These are phyloP conservation scores for Nakazawaea sp. DNA, from an alignment of 805 yeast genomes.

Conservation along the genomic window DNA sequence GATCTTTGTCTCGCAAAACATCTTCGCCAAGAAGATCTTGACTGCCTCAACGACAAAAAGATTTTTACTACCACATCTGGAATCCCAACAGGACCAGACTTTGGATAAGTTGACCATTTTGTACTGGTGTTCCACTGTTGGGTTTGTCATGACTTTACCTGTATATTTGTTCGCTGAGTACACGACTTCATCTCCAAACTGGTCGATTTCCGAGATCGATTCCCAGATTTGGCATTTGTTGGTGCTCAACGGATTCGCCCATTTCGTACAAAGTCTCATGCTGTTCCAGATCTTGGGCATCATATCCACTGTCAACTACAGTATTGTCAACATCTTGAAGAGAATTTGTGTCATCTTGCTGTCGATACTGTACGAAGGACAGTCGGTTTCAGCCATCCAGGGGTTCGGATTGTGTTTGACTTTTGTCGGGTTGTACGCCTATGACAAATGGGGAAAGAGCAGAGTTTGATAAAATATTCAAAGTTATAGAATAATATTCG, in stretches of 20 bases:
- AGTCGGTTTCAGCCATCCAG: conserved; percentile 30
- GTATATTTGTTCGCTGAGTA: conserved; percentile 55
- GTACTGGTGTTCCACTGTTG: conserved; percentile 64
- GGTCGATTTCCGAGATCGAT: neutral
- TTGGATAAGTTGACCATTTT: conserved; percentile 67
- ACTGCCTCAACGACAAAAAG: conserved; percentile 33
- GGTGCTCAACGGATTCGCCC: conserved; percentile 58
- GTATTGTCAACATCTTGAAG: conserved; percentile 72
- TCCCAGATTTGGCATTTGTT: conserved; percentile 23
- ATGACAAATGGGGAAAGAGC: conserved; percentile 57
- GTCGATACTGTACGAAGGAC: conserved; percentile 60
- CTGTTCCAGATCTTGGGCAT: conserved; percentile 73
- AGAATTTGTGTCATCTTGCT: conserved; percentile 64
- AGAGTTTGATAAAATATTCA: too few species aligned
- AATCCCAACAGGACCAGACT: conserved; percentile 25
- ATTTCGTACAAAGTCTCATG: conserved; percentile 64
- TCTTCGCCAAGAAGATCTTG: conserved; percentile 68
- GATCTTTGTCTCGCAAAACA: conserved; percentile 72
- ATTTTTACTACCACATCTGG: neutral
- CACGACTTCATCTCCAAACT: conserved; percentile 20
- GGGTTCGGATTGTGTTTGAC: conserved; percentile 50
- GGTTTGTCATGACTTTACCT: conserved; percentile 61
- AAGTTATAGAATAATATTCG: too few species aligned
- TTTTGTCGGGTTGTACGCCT: conserved; percentile 56
- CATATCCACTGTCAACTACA: conserved; percentile 70